Evolutionary conservation across 352 stramenopile genomes (phyloP), one percentile per base, ranked within the genome.

Genomic region (Elongisporangium prolatum): DNA sequence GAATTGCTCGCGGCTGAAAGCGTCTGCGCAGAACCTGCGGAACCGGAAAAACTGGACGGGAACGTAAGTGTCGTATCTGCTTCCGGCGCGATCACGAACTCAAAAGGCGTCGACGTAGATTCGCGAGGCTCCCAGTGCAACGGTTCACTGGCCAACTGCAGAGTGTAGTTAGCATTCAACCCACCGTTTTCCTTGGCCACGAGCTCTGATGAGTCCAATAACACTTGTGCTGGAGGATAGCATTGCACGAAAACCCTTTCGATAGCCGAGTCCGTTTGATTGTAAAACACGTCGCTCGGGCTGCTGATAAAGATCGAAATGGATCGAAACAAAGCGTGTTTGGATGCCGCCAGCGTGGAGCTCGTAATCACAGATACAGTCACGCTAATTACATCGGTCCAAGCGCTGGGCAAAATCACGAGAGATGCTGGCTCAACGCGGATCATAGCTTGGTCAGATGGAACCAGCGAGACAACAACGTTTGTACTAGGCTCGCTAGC

Each of bases 91-190:
- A 87, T 47, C 10, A 59, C 56, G 9, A 82, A 10, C n/a, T 80
- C 56, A 37, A 73, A 68, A 16, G 76, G 74, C 2, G 60, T 49
- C 44, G 86, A 90, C 16, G 52, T 47, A 1, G 21, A 55, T 49
- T 44, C 64, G 22, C 49, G 7, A 0, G 74, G 72, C 16, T 91
- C 77, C 81, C 81, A 91, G 28, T 91, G 61, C 65, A 89, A 83
- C 0, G 79, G 81, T 52, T 89, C 79, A 21, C 72, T 80, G 9
- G 60, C 65, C 18, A 89, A 53, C 6, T 52, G 38, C 20, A 89
- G 4, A 2, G 63, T 54, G 53, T 91, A 89, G 2, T 50, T 59
- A 0, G 61, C 63, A 14, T 62, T 65, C 55, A 60, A 60, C n/a
- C 61, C 61, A 53, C 59, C 69, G 59, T 80, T 80, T 65, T 89